Conservation (phyloP, 768 basidiomycete species). For the Lactarius pseudohatsudake region DNA sequence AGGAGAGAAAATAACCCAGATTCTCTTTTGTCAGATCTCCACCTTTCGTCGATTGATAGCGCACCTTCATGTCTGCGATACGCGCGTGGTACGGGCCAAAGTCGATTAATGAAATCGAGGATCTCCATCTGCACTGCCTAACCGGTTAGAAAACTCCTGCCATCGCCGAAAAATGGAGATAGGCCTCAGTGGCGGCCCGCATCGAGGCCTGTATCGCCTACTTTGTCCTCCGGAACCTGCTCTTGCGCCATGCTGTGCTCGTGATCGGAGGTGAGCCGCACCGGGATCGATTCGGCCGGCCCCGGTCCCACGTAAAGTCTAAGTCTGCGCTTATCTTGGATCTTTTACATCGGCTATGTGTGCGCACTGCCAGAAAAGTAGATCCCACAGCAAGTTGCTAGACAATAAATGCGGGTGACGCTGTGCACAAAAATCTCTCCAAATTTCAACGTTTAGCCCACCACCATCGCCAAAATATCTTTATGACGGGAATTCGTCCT, state of each 20-base stretch:
- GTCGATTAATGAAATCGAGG: constrained; percentile 4
- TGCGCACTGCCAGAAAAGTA: not conserved
- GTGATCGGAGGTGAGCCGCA: not conserved
- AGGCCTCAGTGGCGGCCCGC: not conserved
- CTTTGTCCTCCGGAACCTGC: not conserved
- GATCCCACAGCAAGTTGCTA: not conserved
- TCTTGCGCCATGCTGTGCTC: not conserved
- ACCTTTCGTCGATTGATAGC: not conserved
- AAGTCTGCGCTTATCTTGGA: not conserved
- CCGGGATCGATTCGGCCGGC: constrained; percentile 1
- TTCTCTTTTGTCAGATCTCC: constrained; percentile 7
- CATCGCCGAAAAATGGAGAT: not conserved
- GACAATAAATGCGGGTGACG: not conserved
- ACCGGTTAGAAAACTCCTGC: not conserved
- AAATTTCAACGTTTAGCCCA: not conserved
- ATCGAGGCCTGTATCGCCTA: constrained; percentile 6
- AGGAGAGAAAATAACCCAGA: not conserved
- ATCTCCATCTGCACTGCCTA: constrained; percentile 2
- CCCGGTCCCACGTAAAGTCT: not conserved
- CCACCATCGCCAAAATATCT: not conserved
- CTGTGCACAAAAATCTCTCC: not conserved
- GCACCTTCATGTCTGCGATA: not conserved
- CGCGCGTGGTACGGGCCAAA: not conserved
- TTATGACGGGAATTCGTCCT: not conserved
- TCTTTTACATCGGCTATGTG: not conserved